A percentile compares a stretch with the other conserved stretches of the same genome.
These are phyloP conservation scores for Coemansia sp. DNA, from an alignment of 192 early-diverging fungal genomes.

Conservation along the genomic window DNA sequence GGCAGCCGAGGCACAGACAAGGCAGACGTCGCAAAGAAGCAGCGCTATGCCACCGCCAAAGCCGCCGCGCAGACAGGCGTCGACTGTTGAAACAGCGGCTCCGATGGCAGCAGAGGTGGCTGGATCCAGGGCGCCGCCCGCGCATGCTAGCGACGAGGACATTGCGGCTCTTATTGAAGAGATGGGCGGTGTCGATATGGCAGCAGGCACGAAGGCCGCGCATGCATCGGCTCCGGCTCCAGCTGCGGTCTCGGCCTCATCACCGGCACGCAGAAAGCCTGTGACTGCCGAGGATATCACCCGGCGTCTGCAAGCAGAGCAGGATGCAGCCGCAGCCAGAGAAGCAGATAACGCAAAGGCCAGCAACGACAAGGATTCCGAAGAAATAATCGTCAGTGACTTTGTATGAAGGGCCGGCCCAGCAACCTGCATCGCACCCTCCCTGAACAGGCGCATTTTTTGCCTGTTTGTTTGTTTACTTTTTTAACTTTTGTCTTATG, in stretches of 20 bases:
- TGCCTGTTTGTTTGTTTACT: background rate
- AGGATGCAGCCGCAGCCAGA: conserved; percentile 20
- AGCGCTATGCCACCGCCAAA: conserved; percentile 24
- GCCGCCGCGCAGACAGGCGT: conserved; percentile 29
- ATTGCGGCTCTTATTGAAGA: conserved; percentile 47
- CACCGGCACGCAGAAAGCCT: background rate
- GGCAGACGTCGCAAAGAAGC: conserved; percentile 1
- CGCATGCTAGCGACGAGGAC: conserved; percentile 48
- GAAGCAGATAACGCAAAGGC: conserved; percentile 8
- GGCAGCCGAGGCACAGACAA: conserved; percentile 44
- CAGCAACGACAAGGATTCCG: conserved; percentile 11
- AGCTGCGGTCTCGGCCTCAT: background rate
- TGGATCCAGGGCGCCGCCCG: background rate
- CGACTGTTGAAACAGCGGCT: background rate
- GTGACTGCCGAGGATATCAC: conserved; percentile 48
- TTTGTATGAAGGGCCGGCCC: conserved; percentile 18
- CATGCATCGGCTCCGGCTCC: background rate
- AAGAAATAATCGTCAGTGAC: conserved; percentile 29
- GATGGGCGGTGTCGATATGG: conserved; percentile 17
- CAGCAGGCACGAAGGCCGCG: background rate
- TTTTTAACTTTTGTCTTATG: background rate
- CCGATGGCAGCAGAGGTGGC: background rate
- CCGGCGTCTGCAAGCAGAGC: conserved; percentile 43
- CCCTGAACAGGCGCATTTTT: background rate
- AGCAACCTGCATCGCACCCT: background rate